phyloP scores from a whole-genome alignment of 495 filamentous ascomycete genomes.

The Chaetomium tenue region DNA sequence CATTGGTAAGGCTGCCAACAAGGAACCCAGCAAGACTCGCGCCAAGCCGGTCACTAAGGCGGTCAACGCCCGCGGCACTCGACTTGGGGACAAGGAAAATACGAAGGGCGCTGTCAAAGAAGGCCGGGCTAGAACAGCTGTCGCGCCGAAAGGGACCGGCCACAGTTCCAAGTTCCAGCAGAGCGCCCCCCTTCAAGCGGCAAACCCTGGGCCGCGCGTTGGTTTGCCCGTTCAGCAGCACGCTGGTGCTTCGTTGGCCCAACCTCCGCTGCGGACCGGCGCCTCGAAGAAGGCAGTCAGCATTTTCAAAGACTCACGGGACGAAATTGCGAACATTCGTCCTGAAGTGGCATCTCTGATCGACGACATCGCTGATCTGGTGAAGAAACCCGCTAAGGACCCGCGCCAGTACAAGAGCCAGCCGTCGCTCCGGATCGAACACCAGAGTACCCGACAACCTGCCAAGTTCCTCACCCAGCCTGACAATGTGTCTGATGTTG shows the following conservation, averaged over 20 bases:
- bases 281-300: slow-evolving; percentile 59
- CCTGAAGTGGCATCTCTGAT: slow-evolving; percentile 16
- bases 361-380: slow-evolving; percentile 28
- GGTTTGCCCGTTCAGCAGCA: slow-evolving; percentile 15
- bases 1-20: slow-evolving; percentile 53
- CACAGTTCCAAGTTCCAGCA: slow-evolving; percentile 20
- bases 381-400: slow-evolving; percentile 35
- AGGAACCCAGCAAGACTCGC: slow-evolving; percentile 36
- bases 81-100: slow-evolving; percentile 50
- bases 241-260: slow-evolving; percentile 14
- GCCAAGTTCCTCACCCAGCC: slow-evolving; percentile 31
- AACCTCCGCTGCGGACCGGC: slow-evolving; percentile 44
- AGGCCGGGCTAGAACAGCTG: neutral
- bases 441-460: slow-evolving; percentile 36
- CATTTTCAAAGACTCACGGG: slow-evolving; percentile 64
- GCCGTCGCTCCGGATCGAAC: slow-evolving; percentile 35
- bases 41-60: slow-evolving; percentile 32
- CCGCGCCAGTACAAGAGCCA: slow-evolving; percentile 50
- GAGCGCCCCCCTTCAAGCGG: slow-evolving; percentile 3
- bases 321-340: slow-evolving; percentile 24
- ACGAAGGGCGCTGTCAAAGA: slow-evolving; percentile 7
- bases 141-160: slow-evolving; percentile 18
- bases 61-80: slow-evolving; percentile 45
- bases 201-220: slow-evolving; percentile 19
- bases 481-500: slow-evolving; percentile 29